Conservation (phyloP, 768 basidiomycete species). For the Coprinopsis marcescibilis region DNA sequence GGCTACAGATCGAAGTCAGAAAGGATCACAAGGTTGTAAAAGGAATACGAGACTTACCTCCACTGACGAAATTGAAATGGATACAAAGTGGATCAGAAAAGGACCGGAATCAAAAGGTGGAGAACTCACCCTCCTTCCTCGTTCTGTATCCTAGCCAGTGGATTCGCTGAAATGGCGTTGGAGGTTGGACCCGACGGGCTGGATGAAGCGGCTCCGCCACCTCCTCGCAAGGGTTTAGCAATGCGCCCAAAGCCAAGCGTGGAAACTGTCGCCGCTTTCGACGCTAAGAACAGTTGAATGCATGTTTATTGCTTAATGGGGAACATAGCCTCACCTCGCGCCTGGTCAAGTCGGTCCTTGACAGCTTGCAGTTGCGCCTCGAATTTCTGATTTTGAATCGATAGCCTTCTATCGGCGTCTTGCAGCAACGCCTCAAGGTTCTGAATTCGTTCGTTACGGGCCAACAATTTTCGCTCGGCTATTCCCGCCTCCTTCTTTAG, state of each 20-base stretch:
- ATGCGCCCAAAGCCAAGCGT: constrained; percentile 88
- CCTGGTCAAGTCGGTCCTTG: constrained; percentile 87
- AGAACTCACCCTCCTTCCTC: constrained; percentile 67
- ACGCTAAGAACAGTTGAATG: constrained; percentile 40
- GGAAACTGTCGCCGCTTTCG: constrained; percentile 68
- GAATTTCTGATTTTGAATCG: constrained; percentile 93
- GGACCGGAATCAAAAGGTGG: constrained; percentile 13
- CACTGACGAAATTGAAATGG: constrained; percentile 13
- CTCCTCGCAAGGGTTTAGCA: constrained; percentile 93
- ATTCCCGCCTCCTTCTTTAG: constrained; percentile 97
- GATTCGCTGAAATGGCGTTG: constrained; percentile 52
- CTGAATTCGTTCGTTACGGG: constrained; percentile 96
- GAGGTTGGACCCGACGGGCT: constrained; percentile 35
- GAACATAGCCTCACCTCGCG: constrained; percentile 59
- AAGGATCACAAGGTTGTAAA: constrained; percentile 14
- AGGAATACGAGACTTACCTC: constrained; percentile 20
- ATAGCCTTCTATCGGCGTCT: constrained; percentile 88
- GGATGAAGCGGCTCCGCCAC: constrained; percentile 60
- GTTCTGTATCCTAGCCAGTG: constrained; percentile 69
- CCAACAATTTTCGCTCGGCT: constrained; percentile 92
- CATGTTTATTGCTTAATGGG: constrained; percentile 3
- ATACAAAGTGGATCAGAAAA: constrained; percentile 9
- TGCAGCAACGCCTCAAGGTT: constrained; percentile 90
- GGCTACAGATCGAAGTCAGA: constrained; percentile 38
- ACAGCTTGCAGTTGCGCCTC: constrained; percentile 89